Percentiles rank a stretch among this genome's conserved stretches.
phyloP scores from a whole-genome alignment of 495 filamentous ascomycete genomes.

The Cairneyella variabilis region DNA sequence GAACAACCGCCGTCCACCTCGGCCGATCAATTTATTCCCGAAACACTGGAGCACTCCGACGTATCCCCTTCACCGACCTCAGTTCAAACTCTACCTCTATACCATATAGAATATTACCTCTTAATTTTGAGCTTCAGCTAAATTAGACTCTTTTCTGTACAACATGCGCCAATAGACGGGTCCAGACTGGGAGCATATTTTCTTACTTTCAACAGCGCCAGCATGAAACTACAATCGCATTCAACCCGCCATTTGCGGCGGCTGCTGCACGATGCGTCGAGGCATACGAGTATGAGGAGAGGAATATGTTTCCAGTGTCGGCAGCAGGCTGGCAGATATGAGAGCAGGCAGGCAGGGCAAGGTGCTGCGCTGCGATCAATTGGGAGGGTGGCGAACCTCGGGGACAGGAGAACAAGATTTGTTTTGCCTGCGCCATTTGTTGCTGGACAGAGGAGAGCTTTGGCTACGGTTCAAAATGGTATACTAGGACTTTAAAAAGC shows the following conservation, averaged over 20 bases:
- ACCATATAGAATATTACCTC: no score
- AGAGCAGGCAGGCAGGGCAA: neutral
- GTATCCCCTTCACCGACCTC: no score
- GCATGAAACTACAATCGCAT: constrained; percentile 14
- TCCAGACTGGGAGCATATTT: constrained; percentile 1
- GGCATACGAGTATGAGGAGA: neutral
- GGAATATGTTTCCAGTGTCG: constrained; percentile 16
- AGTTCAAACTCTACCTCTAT: no score
- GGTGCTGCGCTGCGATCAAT: neutral
- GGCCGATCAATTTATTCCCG: no score
- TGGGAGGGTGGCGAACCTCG: no score
- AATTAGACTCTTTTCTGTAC: neutral
- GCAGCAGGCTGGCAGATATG: constrained; percentile 3
- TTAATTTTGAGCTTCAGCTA: neutral
- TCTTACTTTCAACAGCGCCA: neutral
- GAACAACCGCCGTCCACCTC: no score
- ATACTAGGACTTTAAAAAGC: no score
- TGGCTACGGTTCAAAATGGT: constrained; percentile 27
- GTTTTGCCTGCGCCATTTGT: constrained; percentile 16
- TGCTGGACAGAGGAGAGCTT: constrained; percentile 23
- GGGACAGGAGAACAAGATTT: no score
- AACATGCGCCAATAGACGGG: constrained; percentile 15
- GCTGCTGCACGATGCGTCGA: neutral
- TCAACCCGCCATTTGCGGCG: constrained; percentile 2
- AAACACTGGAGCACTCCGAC: no score